These are phyloP conservation scores for Solanum chiquidenum DNA, from an alignment of 257 asterid species.

Conservation along the genomic window DNA sequence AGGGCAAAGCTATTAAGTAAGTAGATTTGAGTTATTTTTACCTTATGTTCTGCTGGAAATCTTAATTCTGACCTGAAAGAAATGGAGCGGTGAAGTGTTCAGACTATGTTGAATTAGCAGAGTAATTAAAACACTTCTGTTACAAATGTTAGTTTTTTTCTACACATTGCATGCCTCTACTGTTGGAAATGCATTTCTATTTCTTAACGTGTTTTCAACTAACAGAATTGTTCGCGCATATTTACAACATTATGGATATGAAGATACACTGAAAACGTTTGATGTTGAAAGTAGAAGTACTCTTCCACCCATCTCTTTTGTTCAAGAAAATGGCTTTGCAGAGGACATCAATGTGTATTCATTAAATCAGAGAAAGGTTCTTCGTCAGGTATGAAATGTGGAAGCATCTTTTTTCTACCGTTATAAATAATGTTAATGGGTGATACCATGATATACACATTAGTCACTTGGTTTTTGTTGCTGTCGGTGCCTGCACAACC, in stretches of 20 bases:
- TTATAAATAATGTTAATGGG: background rate
- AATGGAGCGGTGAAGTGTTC: background rate
- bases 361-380: slow-evolving; percentile 49
- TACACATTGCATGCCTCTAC: background rate
- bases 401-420: background rate
- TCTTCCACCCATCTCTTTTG: slow-evolving; percentile 55
- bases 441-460: background rate
- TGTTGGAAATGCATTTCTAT: background rate
- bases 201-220: slow-evolving; percentile 8
- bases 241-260: slow-evolving; percentile 89
- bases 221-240: slow-evolving; percentile 79
- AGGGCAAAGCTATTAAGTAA: background rate
- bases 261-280: slow-evolving; percentile 62
- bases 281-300: slow-evolving; percentile 60
- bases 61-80: background rate
- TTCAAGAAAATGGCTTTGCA: slow-evolving; percentile 40
- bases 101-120: background rate
- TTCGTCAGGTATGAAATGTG: slow-evolving; percentile 67
- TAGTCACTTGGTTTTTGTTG: background rate
- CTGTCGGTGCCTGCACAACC: background rate
- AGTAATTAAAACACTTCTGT: background rate
- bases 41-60: background rate
- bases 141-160: background rate
- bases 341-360: slow-evolving; percentile 48
- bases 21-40: background rate